Evolutionary conservation across 371 early-diverging fungal genomes (phyloP).

Genomic region (Smittium culicis): DNA sequence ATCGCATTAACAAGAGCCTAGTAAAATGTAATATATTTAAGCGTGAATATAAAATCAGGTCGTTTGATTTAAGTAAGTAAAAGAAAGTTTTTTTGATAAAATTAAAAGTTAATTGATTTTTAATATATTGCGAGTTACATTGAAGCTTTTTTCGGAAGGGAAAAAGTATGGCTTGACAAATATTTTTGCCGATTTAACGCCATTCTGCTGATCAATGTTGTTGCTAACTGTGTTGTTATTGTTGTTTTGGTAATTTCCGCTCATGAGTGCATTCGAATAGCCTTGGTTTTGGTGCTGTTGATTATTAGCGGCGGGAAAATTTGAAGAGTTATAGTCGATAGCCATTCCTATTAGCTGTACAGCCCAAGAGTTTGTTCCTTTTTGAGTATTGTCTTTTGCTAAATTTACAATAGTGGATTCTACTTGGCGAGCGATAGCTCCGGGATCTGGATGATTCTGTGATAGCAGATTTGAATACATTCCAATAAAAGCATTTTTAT

Average conservation of each 20-base stretch:
- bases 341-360: conserved; percentile 21
- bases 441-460: conserved; percentile 15
- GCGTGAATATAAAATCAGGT: background rate
- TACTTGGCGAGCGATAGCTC: conserved; percentile 17
- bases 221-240: background rate
- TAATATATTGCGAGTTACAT: too few relatives aligned
- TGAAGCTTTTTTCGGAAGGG: conserved; percentile 48
- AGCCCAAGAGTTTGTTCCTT: conserved; percentile 27
- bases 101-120: conserved; percentile 15
- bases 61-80: background rate
- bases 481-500: conserved; percentile 19
- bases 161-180: conserved; percentile 41
- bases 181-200: too few relatives aligned
- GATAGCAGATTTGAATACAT: conserved; percentile 23
- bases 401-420: conserved; percentile 17
- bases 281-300: conserved; percentile 3
- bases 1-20: conserved; percentile 33
- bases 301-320: conserved; percentile 14
- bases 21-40: background rate
- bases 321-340: conserved; percentile 3
- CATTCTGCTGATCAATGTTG: background rate
- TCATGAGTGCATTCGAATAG: background rate
- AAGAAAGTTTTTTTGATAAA: background rate
- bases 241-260: conserved; percentile 6
- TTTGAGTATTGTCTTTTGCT: conserved; percentile 18